A percentile compares a stretch with the other conserved stretches of the same genome.
Conservation (phyloP, 805 yeast genomes). For the Starmerella asiatica region DNA sequence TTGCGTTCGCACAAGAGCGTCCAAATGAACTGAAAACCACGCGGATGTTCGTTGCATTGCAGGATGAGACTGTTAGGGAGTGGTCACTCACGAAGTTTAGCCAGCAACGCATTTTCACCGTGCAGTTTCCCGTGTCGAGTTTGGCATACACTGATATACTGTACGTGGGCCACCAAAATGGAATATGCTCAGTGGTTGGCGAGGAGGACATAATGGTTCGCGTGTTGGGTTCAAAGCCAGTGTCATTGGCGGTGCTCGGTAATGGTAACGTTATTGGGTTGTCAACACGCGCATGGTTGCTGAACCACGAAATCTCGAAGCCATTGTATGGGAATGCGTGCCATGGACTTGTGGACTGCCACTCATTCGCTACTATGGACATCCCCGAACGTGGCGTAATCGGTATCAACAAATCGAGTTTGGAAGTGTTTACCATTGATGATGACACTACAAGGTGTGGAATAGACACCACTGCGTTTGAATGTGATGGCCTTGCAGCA, state of each 20-base stretch:
- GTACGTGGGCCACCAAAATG: slow-evolving; percentile 11
- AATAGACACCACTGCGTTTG: background rate
- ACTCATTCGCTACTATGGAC: slow-evolving; percentile 51
- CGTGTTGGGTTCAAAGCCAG: slow-evolving; percentile 60
- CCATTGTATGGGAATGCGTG: slow-evolving; percentile 30
- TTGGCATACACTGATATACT: slow-evolving; percentile 1
- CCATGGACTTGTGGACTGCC: slow-evolving; percentile 29
- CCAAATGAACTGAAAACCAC: slow-evolving; percentile 37
- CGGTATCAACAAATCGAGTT: slow-evolving; percentile 40
- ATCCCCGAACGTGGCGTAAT: slow-evolving; percentile 43
- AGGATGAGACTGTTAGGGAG: slow-evolving; percentile 57
- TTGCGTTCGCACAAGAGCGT: slow-evolving; percentile 38
- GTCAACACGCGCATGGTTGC: slow-evolving; percentile 43
- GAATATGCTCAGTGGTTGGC: slow-evolving; percentile 1
- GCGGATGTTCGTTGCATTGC: slow-evolving; percentile 55
- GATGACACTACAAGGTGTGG: background rate
- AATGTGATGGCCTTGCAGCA: background rate
- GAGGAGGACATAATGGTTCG: slow-evolving; percentile 36
- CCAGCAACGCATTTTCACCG: slow-evolving; percentile 1
- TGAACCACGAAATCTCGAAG: background rate
- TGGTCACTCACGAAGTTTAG: slow-evolving; percentile 1
- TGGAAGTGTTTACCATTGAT: slow-evolving; percentile 35
- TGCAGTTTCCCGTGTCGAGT: background rate
- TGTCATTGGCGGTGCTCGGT: slow-evolving; percentile 34
- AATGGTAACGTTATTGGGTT: slow-evolving; percentile 33